Evolutionary conservation across 805 yeast species (phyloP).

Genomic region (Hemisphaericaspora nanyangensis): DNA sequence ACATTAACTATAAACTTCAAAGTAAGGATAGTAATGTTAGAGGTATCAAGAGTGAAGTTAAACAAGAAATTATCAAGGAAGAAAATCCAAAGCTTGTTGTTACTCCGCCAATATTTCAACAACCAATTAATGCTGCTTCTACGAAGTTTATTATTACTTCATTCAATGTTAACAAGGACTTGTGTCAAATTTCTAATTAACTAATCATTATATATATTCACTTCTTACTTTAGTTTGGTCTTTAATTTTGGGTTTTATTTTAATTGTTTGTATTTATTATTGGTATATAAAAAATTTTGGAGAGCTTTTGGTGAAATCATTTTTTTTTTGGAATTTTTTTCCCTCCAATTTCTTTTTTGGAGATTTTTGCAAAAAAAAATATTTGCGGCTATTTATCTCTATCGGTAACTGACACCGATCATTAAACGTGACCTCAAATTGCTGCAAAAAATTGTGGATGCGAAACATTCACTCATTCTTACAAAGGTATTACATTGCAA

Average conservation of each 20-base stretch:
- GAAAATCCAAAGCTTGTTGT: not conserved
- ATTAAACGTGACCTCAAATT: too few relatives aligned
- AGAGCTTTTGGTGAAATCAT: not conserved
- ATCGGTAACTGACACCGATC: constrained; percentile 10
- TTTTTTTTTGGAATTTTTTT: not conserved
- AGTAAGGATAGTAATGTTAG: constrained; percentile 11
- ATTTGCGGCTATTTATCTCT: constrained; percentile 9
- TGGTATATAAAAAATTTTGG: too few relatives aligned
- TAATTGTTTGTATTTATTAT: not conserved
- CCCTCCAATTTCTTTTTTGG: not conserved
- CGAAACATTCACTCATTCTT: too few relatives aligned
- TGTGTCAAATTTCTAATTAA: constrained; percentile 17
- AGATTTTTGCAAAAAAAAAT: too few relatives aligned
- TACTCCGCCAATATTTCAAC: constrained; percentile 1
- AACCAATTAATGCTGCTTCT: constrained; percentile 2
- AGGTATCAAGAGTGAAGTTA: constrained; percentile 4
- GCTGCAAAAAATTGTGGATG: too few relatives aligned
- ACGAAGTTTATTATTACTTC: constrained; percentile 33
- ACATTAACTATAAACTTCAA: constrained; percentile 7
- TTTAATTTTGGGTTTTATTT: not conserved
- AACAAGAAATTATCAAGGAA: not conserved
- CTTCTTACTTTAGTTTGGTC: not conserved
- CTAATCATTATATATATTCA: not conserved
- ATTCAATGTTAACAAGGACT: constrained; percentile 24
- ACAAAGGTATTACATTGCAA: too few relatives aligned